Conservation (phyloP, 2,329 filamentous ascomycete species). For the Fusarium guadeloupense region DNA sequence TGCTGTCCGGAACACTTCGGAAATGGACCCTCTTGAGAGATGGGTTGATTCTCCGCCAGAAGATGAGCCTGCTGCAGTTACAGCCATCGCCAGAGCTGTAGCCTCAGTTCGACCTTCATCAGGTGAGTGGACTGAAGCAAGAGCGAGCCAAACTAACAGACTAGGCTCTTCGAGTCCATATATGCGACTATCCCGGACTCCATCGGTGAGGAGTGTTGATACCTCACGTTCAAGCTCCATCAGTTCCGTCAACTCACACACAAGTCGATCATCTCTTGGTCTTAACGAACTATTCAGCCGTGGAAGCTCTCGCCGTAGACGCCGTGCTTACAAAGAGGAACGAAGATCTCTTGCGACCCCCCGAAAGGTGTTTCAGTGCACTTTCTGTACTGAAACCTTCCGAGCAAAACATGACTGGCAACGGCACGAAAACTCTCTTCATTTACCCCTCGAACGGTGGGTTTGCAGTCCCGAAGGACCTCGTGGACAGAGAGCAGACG, state of each 20-base stretch:
- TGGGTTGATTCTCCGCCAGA: constrained; percentile 48
- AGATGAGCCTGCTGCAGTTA: constrained; percentile 46
- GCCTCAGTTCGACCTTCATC: constrained; percentile 30
- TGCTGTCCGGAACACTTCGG: constrained; percentile 39
- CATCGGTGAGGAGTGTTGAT: constrained; percentile 23
- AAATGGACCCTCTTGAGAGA: constrained; percentile 42
- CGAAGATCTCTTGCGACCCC: constrained; percentile 15
- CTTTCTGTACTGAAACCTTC: constrained; percentile 57
- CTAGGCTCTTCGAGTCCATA: constrained; percentile 31
- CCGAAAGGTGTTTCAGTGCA: constrained; percentile 51
- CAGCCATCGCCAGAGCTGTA: constrained; percentile 45
- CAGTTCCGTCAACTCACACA: constrained; percentile 33
- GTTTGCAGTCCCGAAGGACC: constrained; percentile 52
- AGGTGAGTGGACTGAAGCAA: background rate
- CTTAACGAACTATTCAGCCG: constrained; percentile 29
- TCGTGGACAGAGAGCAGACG: constrained; percentile 49
- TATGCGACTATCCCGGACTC: constrained; percentile 18
- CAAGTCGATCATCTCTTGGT: constrained; percentile 22
- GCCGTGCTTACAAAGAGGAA: constrained; percentile 32
- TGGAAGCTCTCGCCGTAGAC: constrained; percentile 23
- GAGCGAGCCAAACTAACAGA: background rate
- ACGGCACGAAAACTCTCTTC: constrained; percentile 60
- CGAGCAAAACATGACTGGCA: constrained; percentile 58
- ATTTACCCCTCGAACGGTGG: constrained; percentile 57
- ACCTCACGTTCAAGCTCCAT: constrained; percentile 29